These are phyloP conservation scores for Hypoxylon cercidicola DNA, from an alignment of 495 filamentous ascomycete genomes.

Conservation along the genomic window DNA sequence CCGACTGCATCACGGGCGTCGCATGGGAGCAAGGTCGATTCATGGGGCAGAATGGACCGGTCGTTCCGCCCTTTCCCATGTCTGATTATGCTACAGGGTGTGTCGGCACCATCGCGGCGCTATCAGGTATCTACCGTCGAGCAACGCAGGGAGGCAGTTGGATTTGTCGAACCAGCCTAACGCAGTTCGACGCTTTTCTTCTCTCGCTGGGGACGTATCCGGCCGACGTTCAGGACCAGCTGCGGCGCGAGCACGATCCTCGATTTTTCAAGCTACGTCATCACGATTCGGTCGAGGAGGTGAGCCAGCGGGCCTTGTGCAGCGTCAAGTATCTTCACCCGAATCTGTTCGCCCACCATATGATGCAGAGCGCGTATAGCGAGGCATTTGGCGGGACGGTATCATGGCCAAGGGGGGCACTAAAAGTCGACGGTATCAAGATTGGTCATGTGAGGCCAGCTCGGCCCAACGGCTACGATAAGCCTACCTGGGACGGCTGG, in stretches of 20 bases:
- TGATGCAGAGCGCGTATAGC: constrained; percentile 61
- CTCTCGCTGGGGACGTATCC: constrained; percentile 71
- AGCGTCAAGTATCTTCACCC: constrained; percentile 66
- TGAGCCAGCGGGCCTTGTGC: constrained; percentile 71
- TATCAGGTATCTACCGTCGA: constrained; percentile 70
- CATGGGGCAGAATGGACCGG: constrained; percentile 75
- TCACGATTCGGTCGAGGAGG: constrained; percentile 76
- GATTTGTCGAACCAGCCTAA: constrained; percentile 65
- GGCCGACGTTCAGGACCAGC: constrained; percentile 62
- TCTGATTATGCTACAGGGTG: constrained; percentile 80
- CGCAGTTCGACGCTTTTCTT: constrained; percentile 67
- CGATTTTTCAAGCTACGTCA: constrained; percentile 68
- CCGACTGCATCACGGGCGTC: constrained; percentile 62
- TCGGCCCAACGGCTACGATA: constrained; percentile 68
- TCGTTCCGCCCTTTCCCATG: constrained; percentile 85
- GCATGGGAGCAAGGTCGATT: constrained; percentile 79
- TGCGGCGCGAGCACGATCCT: constrained; percentile 63
- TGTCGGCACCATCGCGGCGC: constrained; percentile 71
- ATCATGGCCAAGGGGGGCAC: constrained; percentile 62
- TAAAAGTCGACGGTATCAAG: constrained; percentile 60
- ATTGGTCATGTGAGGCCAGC: constrained; percentile 64
- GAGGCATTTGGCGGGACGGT: constrained; percentile 59
- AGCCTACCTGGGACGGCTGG: constrained; percentile 62
- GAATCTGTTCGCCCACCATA: constrained; percentile 58
- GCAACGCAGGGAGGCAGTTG: constrained; percentile 72